Evolutionary conservation across 1,139 yeast genomes (phyloP).

Genomic region (Lodderomyces margitis): DNA sequence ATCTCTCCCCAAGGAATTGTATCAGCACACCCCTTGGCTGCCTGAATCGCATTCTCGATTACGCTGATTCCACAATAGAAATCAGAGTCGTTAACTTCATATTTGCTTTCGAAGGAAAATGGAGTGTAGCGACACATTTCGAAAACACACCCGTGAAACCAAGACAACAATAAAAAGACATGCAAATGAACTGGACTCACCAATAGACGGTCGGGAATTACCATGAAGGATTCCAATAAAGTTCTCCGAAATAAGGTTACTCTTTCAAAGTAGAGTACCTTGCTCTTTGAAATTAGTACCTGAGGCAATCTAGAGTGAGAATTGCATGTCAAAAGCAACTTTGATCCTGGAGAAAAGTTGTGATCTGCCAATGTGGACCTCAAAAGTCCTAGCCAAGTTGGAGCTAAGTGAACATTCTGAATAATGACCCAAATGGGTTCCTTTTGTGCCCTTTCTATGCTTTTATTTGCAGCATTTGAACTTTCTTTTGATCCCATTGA

Average conservation of each 20-base stretch:
- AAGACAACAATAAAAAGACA: slow-evolving; percentile 54
- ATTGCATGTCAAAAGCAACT: slow-evolving; percentile 60
- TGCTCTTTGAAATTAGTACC: slow-evolving; percentile 47
- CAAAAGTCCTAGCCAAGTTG: slow-evolving; percentile 57
- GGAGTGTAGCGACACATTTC: slow-evolving; percentile 64
- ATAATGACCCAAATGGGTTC: slow-evolving; percentile 67
- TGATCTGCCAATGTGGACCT: slow-evolving; percentile 43
- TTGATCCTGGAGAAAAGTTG: slow-evolving; percentile 29
- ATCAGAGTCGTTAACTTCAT: slow-evolving; percentile 78
- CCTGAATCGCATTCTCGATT: slow-evolving; percentile 38
- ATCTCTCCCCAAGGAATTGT: slow-evolving; percentile 49
- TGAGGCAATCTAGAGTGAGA: slow-evolving; percentile 52
- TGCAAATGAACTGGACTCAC: slow-evolving; percentile 45
- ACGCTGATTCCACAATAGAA: slow-evolving; percentile 50
- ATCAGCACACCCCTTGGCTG: slow-evolving; percentile 40
- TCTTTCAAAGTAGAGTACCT: slow-evolving; percentile 57
- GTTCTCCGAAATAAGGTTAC: slow-evolving; percentile 58
- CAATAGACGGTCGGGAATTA: slow-evolving; percentile 21
- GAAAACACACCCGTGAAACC: slow-evolving; percentile 67
- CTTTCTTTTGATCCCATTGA: slow-evolving; percentile 83
- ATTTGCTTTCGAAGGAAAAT: slow-evolving; percentile 55
- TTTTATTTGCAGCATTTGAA: slow-evolving; percentile 51
- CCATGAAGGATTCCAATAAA: slow-evolving; percentile 41
- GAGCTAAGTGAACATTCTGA: slow-evolving; percentile 77
- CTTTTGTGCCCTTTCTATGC: slow-evolving; percentile 44